Conservation (phyloP, 2,329 filamentous ascomycete genomes). For the Cadophora luteo-olivacea region DNA sequence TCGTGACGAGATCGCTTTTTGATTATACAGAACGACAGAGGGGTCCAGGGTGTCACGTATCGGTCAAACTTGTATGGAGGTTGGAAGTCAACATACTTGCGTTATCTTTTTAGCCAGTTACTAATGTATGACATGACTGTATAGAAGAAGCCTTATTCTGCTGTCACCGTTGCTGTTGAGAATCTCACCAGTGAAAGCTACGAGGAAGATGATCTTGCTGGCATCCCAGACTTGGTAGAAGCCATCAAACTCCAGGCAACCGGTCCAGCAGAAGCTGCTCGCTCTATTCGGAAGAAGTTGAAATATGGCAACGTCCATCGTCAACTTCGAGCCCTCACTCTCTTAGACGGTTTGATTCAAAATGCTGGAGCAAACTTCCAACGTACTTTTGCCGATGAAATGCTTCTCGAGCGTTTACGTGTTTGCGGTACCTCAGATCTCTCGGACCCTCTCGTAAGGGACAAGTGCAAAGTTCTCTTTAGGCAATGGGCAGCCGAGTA, state of each 20-base stretch:
- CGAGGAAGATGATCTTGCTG: conserved; percentile 89
- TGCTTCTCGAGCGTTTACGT: conserved; percentile 86
- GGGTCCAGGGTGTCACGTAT: neutral
- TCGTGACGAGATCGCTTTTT: neutral
- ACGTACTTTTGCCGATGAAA: conserved; percentile 86
- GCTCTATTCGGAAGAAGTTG: conserved; percentile 95
- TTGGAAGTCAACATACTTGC: neutral
- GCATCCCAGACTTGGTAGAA: conserved; percentile 93
- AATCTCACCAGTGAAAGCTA: conserved; percentile 87
- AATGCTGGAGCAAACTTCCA: conserved; percentile 92
- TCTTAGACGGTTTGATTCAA: conserved; percentile 92
- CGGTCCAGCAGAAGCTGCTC: conserved; percentile 86
- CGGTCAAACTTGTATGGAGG: neutral
- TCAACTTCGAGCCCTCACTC: conserved; percentile 84
- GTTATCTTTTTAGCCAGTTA: neutral
- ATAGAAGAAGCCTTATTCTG: conserved; percentile 87
- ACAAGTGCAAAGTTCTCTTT: conserved; percentile 88
- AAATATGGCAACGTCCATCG: conserved; percentile 97
- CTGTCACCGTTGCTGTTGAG: conserved; percentile 91
- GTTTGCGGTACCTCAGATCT: conserved; percentile 85
- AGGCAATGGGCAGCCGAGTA: conserved; percentile 85
- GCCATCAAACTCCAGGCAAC: conserved; percentile 88
- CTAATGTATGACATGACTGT: conserved; percentile 3
- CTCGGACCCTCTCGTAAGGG: conserved; percentile 83
- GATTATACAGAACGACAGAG: neutral